Evolutionary conservation across 2,329 filamentous ascomycete genomes (phyloP), one percentile per base, ranked within the genome.

Genomic region (Alternaria viburni): DNA sequence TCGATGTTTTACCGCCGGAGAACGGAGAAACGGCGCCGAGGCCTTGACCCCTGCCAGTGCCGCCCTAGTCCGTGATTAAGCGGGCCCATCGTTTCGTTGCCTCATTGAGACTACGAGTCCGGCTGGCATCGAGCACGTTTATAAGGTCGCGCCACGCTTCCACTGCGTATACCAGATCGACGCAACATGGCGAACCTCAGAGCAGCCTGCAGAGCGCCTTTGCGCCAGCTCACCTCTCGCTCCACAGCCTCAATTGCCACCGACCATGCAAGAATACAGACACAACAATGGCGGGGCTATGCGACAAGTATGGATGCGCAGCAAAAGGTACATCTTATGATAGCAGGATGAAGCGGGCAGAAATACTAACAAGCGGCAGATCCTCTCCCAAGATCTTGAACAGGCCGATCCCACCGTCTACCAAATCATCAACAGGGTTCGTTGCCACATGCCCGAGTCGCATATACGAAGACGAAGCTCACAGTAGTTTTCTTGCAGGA

Each of bases 341-440:
- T 23, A 49, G 30, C 17, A 58, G 9, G n/a, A 13, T 8, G 7
- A 21, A 9, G 1, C 11, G 54, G 23, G 21, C 36, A 19, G 23
- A 41, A 45, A 25, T 23, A 12, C 69, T 78, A 30, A 75, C 43
- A 4, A 12, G 6, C 4, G 41, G 4, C 70, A 97, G 93, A 84
- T 97, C 59, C 89, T 99, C 57, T 88, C 91, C 50, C 87, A 91
- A 60, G 86, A 91, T 77, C 87, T 99, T 56, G 86, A 93, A 78
- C 87, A 96, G 74, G 93, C 93, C 69, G 96, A 98, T 80, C 93
- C 95, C 47, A 85, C 89, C 54, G 91, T 98, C 69, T 97, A 90
- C 79, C 89, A 92, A 57, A 97, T 98, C 74, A 89, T 98, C 72
- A 91, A 97, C 81, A 95, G 93, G 87, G 93, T 96, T 82, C 74